Percentiles rank a stretch among this genome's conserved stretches.
These are phyloP conservation scores for Myrmaecium sp. DNA, from an alignment of 2,329 filamentous ascomycete species.

Conservation along the genomic window DNA sequence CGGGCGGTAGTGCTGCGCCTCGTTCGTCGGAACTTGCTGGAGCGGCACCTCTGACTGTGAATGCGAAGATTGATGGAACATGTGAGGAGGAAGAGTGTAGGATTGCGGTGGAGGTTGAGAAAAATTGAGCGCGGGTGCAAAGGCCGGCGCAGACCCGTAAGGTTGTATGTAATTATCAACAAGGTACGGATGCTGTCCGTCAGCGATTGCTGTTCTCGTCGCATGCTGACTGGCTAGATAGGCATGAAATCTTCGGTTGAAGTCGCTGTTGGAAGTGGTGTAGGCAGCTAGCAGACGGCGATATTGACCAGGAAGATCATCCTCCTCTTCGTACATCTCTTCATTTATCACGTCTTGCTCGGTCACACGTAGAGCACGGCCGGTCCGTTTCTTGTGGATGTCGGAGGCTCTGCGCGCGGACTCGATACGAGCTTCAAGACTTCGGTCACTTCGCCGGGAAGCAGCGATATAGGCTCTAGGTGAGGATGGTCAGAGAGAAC, in stretches of 20 bases:
- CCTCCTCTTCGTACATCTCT: conserved; percentile 93
- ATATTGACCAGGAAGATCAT: conserved; percentile 54
- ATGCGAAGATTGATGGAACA: conserved; percentile 13
- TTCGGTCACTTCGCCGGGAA: conserved; percentile 71
- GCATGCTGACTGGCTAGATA: conserved; percentile 41
- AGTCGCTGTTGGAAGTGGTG: conserved; percentile 40
- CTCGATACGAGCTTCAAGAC: conserved; percentile 71
- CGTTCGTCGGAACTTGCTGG: conserved; percentile 9
- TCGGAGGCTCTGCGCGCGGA: conserved; percentile 79
- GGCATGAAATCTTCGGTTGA: conserved; percentile 44
- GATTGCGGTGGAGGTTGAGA: conserved; percentile 14
- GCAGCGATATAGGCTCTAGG: conserved; percentile 76
- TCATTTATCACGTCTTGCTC: conserved; percentile 78
- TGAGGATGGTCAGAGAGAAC: conserved; percentile 5
- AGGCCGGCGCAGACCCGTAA: conserved; percentile 21
- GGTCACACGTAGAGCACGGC: conserved; percentile 63
- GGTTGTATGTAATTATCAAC: conserved; percentile 9
- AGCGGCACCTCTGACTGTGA: conserved; percentile 8
- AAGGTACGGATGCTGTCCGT: conserved; percentile 1
- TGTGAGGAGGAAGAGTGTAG: conserved; percentile 18
- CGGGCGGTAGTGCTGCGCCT: conserved; percentile 25
- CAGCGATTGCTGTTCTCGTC: conserved; percentile 24
- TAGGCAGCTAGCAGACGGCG: conserved; percentile 45
- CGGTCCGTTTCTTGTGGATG: conserved; percentile 77
- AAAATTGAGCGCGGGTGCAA: conserved; percentile 21